A percentile compares a stretch with the other conserved stretches of the same genome.
phyloP scores from a whole-genome alignment of 2,329 filamentous ascomycete genomes.

The Pyricularia sp. region DNA sequence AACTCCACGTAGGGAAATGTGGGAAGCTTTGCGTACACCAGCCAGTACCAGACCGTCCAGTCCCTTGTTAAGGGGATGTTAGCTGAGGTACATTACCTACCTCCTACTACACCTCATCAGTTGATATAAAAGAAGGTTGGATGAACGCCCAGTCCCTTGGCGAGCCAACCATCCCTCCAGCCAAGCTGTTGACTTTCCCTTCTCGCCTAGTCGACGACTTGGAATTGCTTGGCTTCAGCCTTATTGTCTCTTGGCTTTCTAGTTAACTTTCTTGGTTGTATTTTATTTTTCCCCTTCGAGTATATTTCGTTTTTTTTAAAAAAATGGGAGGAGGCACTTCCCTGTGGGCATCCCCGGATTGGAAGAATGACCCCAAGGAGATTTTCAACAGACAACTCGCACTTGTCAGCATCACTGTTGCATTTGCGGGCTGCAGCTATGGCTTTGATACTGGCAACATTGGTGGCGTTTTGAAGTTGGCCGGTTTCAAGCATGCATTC shows the following conservation, averaged over 20 bases:
- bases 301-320: not conserved
- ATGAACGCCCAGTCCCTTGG: not conserved
- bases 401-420: conserved; percentile 18
- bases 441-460: conserved; percentile 27
- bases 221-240: not conserved
- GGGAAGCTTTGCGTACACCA: not conserved
- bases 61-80: too few relatives aligned
- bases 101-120: not conserved
- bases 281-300: not conserved
- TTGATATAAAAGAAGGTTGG: not conserved
- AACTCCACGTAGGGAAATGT: not conserved
- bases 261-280: not conserved
- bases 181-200: not conserved
- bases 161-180: not conserved
- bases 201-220: not conserved
- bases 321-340: conserved; percentile 24
- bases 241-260: not conserved
- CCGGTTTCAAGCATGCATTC: conserved; percentile 22
- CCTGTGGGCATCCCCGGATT: conserved; percentile 23
- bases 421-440: conserved; percentile 24
- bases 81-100: too few relatives aligned
- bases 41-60: too few relatives aligned
- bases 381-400: conserved; percentile 23
- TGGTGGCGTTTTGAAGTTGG: conserved; percentile 22
- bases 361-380: conserved; percentile 20